A percentile compares a stretch with the other conserved stretches of the same genome.
Conservation (phyloP, 1,284 basidiomycete genomes). For the Rhizoctonia solani region DNA sequence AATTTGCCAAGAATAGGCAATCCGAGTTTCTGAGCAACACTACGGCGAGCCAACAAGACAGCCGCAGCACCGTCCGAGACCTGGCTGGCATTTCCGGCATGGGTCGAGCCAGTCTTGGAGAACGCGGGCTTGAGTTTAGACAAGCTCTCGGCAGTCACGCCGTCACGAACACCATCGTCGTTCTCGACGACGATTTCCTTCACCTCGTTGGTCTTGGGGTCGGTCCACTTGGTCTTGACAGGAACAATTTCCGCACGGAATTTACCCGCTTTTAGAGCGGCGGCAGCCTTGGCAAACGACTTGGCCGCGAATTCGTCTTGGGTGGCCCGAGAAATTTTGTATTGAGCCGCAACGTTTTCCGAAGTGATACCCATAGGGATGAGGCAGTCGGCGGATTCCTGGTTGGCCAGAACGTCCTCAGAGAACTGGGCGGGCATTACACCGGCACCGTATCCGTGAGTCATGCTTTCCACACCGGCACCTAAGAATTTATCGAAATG, state of each 20-base stretch:
- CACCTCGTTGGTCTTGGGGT: slow-evolving; percentile 86
- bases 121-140: slow-evolving; percentile 95
- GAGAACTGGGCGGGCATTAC: slow-evolving; percentile 77
- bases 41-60: slow-evolving; percentile 85
- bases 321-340: slow-evolving; percentile 67
- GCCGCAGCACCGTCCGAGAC: slow-evolving; percentile 98
- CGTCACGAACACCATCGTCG: slow-evolving; percentile 93
- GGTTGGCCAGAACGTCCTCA: slow-evolving; percentile 74
- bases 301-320: slow-evolving; percentile 88
- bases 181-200: slow-evolving; percentile 76
- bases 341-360: slow-evolving; percentile 90
- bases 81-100: slow-evolving; percentile 92
- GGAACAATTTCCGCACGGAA: slow-evolving; percentile 94
- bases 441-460: slow-evolving; percentile 76
- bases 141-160: slow-evolving; percentile 86
- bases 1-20: slow-evolving; percentile 94
- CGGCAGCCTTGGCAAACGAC: slow-evolving; percentile 38
- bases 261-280: slow-evolving; percentile 71
- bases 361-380: slow-evolving; percentile 97
- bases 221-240: slow-evolving; percentile 71
- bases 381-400: slow-evolving; percentile 88
- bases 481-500: neutral
- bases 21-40: slow-evolving; percentile 84
- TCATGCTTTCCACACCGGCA: slow-evolving; percentile 92
- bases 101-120: slow-evolving; percentile 84